Base-by-base conservation (phyloP, 148 eudicot species). In the Chenopodium formosanum region DNA sequence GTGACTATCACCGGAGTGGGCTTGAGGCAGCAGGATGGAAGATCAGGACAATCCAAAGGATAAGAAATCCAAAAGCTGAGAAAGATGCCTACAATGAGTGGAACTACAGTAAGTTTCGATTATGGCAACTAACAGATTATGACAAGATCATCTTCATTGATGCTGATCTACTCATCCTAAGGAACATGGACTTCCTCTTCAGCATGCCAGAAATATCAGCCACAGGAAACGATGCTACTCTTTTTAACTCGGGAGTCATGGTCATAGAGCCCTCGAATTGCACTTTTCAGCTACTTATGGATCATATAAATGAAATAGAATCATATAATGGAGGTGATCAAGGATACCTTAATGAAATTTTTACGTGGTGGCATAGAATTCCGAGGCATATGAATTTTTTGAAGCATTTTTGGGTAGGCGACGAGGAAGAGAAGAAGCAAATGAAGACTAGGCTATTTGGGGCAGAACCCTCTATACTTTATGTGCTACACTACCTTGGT, bases 221-320 rank as follows among this genome's bases (percentile, higher is more conserved):
- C 6, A 95, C 92, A 0, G 97, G 97, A 62, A 95, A 95, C 74
- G 83, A 93, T 32, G 95, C 88, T 40, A 89, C 97, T 0, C 89
- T 93, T 0, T 95, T 95, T 81, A 95, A 95, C 90, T 95, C 98
- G 1, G 98, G 98, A n/a, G 97, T 95, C 3, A 93, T 95, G 98
- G 89, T 95, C 52, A 77, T 95, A 0, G 98, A 95, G 80, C 98
- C 98, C 8, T 95, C 98, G 0, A 91, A 93, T 78, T 93, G 97
- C 79, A 95, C 98, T 1, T 95, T 90, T 60, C 73, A 87, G 29
- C 92, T 92, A 31, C 77, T 95, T 46, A 93, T 93, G 95, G 91
- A 93, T 27, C 90, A 92, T 44, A 91, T 93, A 0, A 87, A 91
- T 65, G 91, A 91, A 52, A 89, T 95, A 4, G 90, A 90, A 64